Evolutionary conservation across 495 filamentous ascomycete species (phyloP).

Genomic region (Rusavskia elegans): DNA sequence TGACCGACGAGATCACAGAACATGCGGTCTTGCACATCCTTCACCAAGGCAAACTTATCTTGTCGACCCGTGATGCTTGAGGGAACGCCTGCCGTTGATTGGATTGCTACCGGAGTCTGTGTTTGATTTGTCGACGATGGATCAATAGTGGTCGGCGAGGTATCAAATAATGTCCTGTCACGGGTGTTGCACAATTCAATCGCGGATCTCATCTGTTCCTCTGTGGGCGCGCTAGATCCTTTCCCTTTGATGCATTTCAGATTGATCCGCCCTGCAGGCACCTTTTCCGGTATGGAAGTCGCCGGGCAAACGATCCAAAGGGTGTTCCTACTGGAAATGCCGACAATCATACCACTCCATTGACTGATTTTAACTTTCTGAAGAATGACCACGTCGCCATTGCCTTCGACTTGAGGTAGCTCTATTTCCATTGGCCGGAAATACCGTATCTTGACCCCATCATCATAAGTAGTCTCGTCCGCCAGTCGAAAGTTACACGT

Average conservation of each 20-base stretch:
- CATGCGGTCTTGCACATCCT: constrained; percentile 37
- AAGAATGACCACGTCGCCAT: constrained; percentile 33
- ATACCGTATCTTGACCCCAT: constrained; percentile 33
- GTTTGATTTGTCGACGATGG: not conserved
- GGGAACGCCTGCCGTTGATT: not conserved
- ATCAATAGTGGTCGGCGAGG: too few relatives aligned
- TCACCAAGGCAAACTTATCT: constrained; percentile 47
- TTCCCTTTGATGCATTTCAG: constrained; percentile 14
- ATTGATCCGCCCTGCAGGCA: constrained; percentile 11
- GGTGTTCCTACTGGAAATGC: constrained; percentile 12
- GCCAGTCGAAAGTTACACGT: constrained; percentile 33
- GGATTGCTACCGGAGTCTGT: not conserved
- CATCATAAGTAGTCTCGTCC: constrained; percentile 22
- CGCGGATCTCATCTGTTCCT: constrained; percentile 10
- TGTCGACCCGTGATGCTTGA: not conserved
- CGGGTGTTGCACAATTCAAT: constrained; percentile 11
- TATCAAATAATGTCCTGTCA: constrained; percentile 3
- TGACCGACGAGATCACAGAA: constrained; percentile 65
- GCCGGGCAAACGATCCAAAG: constrained; percentile 14
- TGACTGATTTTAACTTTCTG: constrained; percentile 24
- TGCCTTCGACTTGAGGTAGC: constrained; percentile 23
- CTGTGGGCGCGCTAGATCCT: constrained; percentile 7
- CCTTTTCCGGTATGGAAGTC: constrained; percentile 17
- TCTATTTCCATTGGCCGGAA: constrained; percentile 24
- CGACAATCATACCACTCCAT: constrained; percentile 12